Evolutionary conservation across 2,329 filamentous ascomycete species (phyloP), one percentile per base, ranked within the genome.

Genomic region (Corinectria fuckeliana): DNA sequence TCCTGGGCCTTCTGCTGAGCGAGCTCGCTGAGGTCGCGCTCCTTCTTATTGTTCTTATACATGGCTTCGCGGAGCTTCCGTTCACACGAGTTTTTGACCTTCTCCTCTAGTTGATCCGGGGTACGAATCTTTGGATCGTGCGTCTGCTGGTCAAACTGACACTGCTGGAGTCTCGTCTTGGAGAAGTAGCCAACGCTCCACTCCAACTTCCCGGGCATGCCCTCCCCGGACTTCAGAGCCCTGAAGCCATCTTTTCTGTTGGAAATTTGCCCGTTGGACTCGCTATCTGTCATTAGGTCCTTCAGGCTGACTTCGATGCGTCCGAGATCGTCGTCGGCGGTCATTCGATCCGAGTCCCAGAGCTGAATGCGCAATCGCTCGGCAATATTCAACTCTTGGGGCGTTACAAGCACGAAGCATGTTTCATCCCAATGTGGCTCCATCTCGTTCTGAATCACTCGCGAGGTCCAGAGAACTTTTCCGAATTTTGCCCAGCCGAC

Each of bases 401-500:
- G 82, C 0, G 88, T 88, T 1, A 92, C 88, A 1, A 91, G 77
- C n/a, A 92, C 76, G 58, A 85, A 89, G 20, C 84, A 84, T 49
- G 86, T 89, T 72, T 93, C 90, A 30, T 91, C 81, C 89, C 90
- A 92, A 44, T 78, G 80, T 0, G 90, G 90, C 26, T 89, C 79
- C 79, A 91, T 88, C 45, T 91, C 87, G 1, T 81, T 80, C 36
- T 82, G 74, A 20, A 92, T 80, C 39, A 92, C 82, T 48, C 90
- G 82, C 0, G 89, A 92, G 50, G 75, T 76, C 73, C 73, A 51
- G 81, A 88, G 70, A 77, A 88, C 58, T 89, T 79, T 48, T 85
- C 89, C 89, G 70, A 92, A 92, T 70, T 92, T 93, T 20, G 88
- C 89, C 89, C 90, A 93, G 1, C 86, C 88, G 7, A 91, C 86